Conservation (phyloP, 2,329 filamentous ascomycete genomes). For the Aspergillus sp. region DNA sequence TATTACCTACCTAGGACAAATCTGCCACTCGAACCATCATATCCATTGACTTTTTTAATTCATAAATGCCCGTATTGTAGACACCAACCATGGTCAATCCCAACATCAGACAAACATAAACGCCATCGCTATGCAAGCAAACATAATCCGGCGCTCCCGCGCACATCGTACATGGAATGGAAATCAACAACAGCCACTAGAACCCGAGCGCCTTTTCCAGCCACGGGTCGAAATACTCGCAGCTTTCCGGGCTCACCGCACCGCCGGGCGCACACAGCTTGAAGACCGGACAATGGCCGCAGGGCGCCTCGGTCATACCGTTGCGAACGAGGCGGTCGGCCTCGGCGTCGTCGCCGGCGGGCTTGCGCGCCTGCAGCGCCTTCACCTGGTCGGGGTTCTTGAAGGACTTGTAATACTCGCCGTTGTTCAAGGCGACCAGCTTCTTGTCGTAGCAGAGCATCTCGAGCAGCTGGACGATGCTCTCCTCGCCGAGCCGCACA, state of each 20-base stretch:
- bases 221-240: constrained; percentile 90
- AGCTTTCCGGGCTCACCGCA: constrained; percentile 83
- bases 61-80: constrained; percentile 9
- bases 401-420: constrained; percentile 49
- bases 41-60: not conserved
- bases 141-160: constrained; percentile 11
- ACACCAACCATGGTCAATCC: constrained; percentile 9
- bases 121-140: constrained; percentile 40
- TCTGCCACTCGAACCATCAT: not conserved
- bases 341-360: constrained; percentile 24
- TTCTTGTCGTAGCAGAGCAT: constrained; percentile 86
- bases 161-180: constrained; percentile 12
- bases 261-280: constrained; percentile 88
- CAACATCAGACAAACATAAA: constrained; percentile 20
- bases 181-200: constrained; percentile 15
- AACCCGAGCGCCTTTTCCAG: constrained; percentile 48
- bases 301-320: constrained; percentile 83
- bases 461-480: constrained; percentile 82
- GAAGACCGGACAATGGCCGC: constrained; percentile 88
- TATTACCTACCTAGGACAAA: not conserved
- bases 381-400: constrained; percentile 39
- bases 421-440: constrained; percentile 60
- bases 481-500: constrained; percentile 65
- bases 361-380: constrained; percentile 31
- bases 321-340: constrained; percentile 55